These are phyloP conservation scores for Triticum turgidum DNA, from an alignment of 176 grass and related monocot species.

Conservation along the genomic window DNA sequence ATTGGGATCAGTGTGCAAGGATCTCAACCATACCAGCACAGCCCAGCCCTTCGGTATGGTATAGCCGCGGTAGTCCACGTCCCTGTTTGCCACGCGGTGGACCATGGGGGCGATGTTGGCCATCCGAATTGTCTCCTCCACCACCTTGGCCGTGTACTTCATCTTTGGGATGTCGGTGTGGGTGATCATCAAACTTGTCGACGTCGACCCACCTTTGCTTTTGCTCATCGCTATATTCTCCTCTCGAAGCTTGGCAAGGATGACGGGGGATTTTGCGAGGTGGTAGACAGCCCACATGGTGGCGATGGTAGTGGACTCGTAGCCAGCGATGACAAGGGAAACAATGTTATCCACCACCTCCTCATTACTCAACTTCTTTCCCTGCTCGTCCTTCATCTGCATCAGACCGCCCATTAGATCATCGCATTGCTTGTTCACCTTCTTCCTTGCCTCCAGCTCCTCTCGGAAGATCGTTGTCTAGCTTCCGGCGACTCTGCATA, in stretches of 20 bases:
- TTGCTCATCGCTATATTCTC: not conserved
- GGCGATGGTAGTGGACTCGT: slow-evolving; percentile 24
- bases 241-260: not conserved
- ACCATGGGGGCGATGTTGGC: not conserved
- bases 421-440: not conserved
- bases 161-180: not conserved
- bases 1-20: slow-evolving; percentile 27
- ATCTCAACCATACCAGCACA: slow-evolving; percentile 38
- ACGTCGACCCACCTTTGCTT: not conserved
- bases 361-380: slow-evolving; percentile 23
- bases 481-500: not conserved
- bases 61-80: slow-evolving; percentile 39
- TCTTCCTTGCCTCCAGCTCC: slow-evolving; percentile 25
- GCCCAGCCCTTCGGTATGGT: slow-evolving; percentile 39
- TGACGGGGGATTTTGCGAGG: not conserved
- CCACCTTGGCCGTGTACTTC: not conserved
- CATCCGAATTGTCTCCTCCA: not conserved
- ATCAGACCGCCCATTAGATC: slow-evolving; percentile 32
- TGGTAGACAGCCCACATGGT: slow-evolving; percentile 43
- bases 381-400: slow-evolving; percentile 33
- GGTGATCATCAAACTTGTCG: not conserved
- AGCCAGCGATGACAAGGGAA: slow-evolving; percentile 19
- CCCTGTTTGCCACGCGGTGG: not conserved
- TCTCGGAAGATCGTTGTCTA: slow-evolving; percentile 7
- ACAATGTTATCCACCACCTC: slow-evolving; percentile 42